Evolutionary conservation across 345 rosid genomes (phyloP), one percentile per base, ranked within the genome.

Genomic region (Linum usitatissimum): DNA sequence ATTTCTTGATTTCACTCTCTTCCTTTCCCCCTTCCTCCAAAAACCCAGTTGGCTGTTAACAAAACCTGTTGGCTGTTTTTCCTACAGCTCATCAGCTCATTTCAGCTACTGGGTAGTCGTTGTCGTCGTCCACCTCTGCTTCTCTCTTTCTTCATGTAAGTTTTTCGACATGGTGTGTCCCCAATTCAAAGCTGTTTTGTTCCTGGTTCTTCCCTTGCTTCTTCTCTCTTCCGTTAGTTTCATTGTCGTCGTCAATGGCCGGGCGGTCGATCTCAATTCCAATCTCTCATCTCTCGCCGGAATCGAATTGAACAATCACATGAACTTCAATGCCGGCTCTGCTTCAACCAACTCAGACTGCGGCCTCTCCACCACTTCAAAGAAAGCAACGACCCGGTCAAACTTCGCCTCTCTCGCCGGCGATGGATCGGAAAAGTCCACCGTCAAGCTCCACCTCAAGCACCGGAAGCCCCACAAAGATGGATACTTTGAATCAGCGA

Each of bases 281-380:
- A 86, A 82, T 66, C 63, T 65, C 75, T 83, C 91, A 0, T 66
- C 82, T 53, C 72, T 85, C 18, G 66, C 93, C 15, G 90, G 90
- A 55, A 78, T 87, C 61, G 80, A 87, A 36, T 69, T 92, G 51
- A 84, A 88, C 0, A 66, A 68, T 5, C 91, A 83, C 64, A 79
- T 80, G 88, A 76, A 68, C 53, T 92, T 89, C 81, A 85, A 85
- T 72, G 85, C 81, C 0, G 88, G 80, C 71, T 84, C 96, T 64
- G 71, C 96, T 34, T 76, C 96, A 30, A 4, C 86, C 6, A 13
- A 61, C 66, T 39, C 81, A 19, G 95, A 70, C 19, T 92, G 98
- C 21, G 69, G 81, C 62, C 56, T 80, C 68, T 62, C 86, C 7
- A 72, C 79, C 0, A 4, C 28, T n/a, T 51, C 77, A 13, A 70